phyloP scores from a whole-genome alignment of 768 basidiomycete species.

The Phallus indusiatus region DNA sequence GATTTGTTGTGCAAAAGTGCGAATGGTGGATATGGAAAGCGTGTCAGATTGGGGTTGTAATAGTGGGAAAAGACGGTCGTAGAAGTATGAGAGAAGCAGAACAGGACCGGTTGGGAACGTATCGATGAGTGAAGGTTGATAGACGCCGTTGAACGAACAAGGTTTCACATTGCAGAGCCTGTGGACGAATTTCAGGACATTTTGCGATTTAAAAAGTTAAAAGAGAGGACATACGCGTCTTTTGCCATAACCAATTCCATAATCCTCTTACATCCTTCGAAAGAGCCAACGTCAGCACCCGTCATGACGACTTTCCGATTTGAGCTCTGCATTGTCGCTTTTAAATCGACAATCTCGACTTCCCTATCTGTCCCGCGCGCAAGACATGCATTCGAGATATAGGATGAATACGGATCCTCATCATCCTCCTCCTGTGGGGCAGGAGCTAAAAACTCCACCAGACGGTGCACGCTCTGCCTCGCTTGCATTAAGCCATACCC shows the following conservation, averaged over 20 bases:
- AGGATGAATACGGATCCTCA: slow-evolving; percentile 13
- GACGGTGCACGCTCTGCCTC: slow-evolving; percentile 70
- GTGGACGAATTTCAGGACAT: background rate
- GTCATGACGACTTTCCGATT: slow-evolving; percentile 71
- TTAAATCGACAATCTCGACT: slow-evolving; percentile 45
- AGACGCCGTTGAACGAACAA: slow-evolving; percentile 95
- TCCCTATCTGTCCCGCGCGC: slow-evolving; percentile 50
- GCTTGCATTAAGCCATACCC: slow-evolving; percentile 94
- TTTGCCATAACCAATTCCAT: slow-evolving; percentile 90
- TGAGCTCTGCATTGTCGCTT: slow-evolving; percentile 13
- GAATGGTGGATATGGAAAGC: slow-evolving; percentile 50
- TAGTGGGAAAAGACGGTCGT: slow-evolving; percentile 84
- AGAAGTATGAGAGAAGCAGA: slow-evolving; percentile 95
- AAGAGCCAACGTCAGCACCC: slow-evolving; percentile 73
- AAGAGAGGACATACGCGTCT: slow-evolving; percentile 62
- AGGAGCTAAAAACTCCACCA: slow-evolving; percentile 79
- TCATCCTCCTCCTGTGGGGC: slow-evolving; percentile 18
- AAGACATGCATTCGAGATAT: slow-evolving; percentile 76
- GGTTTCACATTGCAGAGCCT: slow-evolving; percentile 87
- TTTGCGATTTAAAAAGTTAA: background rate
- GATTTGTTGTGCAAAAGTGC: slow-evolving; percentile 55
- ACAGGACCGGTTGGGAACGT: slow-evolving; percentile 81
- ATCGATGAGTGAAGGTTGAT: slow-evolving; percentile 87
- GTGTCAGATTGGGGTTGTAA: slow-evolving; percentile 25
- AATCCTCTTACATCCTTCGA: slow-evolving; percentile 76